These are phyloP conservation scores for Citrullus mucosospermus DNA, from an alignment of 306 rosid species.

Conservation along the genomic window DNA sequence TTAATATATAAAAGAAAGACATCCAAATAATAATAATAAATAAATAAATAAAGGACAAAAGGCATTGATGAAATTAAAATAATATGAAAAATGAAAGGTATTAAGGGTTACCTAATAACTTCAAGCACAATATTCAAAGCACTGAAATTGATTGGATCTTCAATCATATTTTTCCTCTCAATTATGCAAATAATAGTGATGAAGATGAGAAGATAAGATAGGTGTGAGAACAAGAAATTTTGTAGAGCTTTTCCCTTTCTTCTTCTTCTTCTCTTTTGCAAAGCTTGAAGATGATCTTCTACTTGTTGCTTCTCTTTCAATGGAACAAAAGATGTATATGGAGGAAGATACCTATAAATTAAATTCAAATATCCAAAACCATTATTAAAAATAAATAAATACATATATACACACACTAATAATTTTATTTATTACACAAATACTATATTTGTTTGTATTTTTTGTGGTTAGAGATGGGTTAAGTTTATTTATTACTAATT, in stretches of 20 bases:
- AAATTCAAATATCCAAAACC: not conserved
- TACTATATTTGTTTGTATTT: too few species aligned
- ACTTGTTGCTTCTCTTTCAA: not conserved
- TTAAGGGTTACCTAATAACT: conserved; percentile 29
- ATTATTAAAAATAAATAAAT: not conserved
- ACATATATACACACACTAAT: too few species aligned
- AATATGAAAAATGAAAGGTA: not conserved
- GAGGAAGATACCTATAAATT: conserved; percentile 53
- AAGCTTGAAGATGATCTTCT: not conserved
- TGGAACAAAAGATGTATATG: conserved; percentile 36
- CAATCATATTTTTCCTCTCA: conserved; percentile 38
- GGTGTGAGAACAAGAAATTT: conserved; percentile 32
- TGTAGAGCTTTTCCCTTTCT: conserved; percentile 15
- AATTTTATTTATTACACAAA: too few species aligned
- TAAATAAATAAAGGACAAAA: too few species aligned
- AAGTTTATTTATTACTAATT: too few species aligned
- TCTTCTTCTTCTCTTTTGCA: not conserved
- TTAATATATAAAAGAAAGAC: too few species aligned
- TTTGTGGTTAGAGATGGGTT: too few species aligned
- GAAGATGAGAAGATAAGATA: conserved; percentile 43
- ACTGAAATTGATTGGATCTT: conserved; percentile 64
- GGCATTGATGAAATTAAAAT: too few species aligned
- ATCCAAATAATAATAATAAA: too few species aligned
- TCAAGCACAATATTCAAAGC: conserved; percentile 40
- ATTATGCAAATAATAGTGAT: conserved; percentile 48